Evolutionary conservation across 345 rosid genomes (phyloP).

Genomic region (Excoecaria agallocha): DNA sequence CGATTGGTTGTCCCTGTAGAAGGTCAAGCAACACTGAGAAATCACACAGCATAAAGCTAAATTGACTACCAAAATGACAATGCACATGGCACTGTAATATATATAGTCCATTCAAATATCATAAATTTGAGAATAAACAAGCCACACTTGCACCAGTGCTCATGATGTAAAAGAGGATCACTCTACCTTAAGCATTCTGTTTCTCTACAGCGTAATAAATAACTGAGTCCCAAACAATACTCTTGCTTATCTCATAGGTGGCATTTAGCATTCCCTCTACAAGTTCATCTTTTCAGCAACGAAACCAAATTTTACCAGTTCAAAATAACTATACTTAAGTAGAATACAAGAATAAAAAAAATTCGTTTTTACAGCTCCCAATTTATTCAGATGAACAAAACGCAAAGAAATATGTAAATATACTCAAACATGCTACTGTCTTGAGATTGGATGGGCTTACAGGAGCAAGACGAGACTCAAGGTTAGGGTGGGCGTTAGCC

Average conservation of each 20-base stretch:
- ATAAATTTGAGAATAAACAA: too few relatives aligned
- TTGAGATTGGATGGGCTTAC: conserved; percentile 34
- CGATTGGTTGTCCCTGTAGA: conserved; percentile 49
- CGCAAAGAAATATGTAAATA: background rate
- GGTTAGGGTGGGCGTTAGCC: conserved; percentile 43
- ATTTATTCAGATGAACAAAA: background rate
- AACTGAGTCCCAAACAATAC: too few relatives aligned
- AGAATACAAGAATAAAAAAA: background rate
- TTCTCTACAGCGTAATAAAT: too few relatives aligned
- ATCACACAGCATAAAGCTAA: conserved; percentile 8
- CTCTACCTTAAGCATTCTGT: too few relatives aligned
- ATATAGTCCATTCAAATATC: background rate
- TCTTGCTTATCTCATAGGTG: background rate
- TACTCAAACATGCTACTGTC: background rate
- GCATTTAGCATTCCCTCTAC: background rate
- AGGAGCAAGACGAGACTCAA: conserved; percentile 52
- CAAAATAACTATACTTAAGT: background rate
- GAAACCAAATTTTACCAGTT: background rate
- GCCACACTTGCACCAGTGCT: too few relatives aligned
- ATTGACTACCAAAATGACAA: background rate
- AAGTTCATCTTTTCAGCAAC: background rate
- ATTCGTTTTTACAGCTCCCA: conserved; percentile 3
- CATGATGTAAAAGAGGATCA: too few relatives aligned
- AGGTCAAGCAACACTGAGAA: conserved; percentile 21
- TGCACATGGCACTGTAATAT: background rate